Conservation (phyloP, 1,284 basidiomycete species). For the Microbotryum intermedium region DNA sequence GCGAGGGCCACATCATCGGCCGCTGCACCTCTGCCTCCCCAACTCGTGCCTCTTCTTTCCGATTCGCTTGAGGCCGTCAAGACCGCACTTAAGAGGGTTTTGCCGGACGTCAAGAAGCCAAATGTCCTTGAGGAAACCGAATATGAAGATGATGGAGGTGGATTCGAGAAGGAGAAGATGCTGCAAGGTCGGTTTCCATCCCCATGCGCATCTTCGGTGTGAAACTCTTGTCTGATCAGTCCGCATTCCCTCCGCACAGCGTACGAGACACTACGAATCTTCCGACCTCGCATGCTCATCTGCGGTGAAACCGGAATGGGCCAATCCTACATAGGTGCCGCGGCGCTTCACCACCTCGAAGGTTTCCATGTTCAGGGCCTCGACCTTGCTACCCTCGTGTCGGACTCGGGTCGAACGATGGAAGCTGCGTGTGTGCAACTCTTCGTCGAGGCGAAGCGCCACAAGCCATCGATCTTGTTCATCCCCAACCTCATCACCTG, state of each 20-base stretch:
- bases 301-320: slow-evolving; percentile 82
- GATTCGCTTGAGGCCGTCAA: slow-evolving; percentile 64
- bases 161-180: slow-evolving; percentile 51
- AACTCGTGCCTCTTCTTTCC: slow-evolving; percentile 72
- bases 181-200: slow-evolving; percentile 58
- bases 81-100: slow-evolving; percentile 48
- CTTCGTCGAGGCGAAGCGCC: slow-evolving; percentile 95
- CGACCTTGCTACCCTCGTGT: slow-evolving; percentile 78
- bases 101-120: slow-evolving; percentile 40
- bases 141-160: slow-evolving; percentile 53
- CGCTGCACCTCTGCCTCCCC: slow-evolving; percentile 72
- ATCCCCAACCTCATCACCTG: slow-evolving; percentile 83
- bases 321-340: slow-evolving; percentile 79
- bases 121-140: slow-evolving; percentile 80
- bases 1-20: slow-evolving; percentile 79
- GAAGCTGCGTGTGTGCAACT: slow-evolving; percentile 92
- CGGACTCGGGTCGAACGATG: slow-evolving; percentile 78
- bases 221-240: background rate
- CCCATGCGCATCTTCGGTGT: background rate
- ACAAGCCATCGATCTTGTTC: slow-evolving; percentile 92
- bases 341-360: slow-evolving; percentile 85
- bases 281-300: slow-evolving; percentile 80
- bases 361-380: slow-evolving; percentile 92
- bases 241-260: slow-evolving; percentile 45
- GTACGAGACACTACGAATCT: slow-evolving; percentile 82